Conservation (phyloP, 495 filamentous ascomycete genomes). For the Tuber melanosporum region DNA sequence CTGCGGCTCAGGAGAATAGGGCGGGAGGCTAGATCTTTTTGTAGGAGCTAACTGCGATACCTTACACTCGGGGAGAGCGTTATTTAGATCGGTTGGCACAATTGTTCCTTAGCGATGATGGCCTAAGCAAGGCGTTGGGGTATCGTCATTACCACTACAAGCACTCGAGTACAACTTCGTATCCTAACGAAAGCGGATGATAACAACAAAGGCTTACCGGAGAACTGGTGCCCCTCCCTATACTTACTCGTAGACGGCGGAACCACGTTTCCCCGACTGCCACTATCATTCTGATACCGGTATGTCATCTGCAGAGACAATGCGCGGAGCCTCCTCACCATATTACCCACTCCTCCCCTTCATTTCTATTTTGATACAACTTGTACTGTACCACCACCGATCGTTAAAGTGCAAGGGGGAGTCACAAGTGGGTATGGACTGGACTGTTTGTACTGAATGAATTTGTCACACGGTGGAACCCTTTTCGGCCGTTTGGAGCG, state of each 20-base stretch:
- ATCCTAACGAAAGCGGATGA: not conserved
- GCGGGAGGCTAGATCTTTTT: not conserved
- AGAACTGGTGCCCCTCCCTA: not conserved
- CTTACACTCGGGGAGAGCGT: not conserved
- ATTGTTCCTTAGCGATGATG: not conserved
- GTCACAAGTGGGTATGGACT: not conserved
- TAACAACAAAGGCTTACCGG: not conserved
- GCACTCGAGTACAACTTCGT: not conserved
- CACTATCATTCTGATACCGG: not conserved
- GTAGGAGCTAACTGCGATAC: not conserved
- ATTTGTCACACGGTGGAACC: not conserved
- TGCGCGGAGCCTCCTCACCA: not conserved
- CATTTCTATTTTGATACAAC: not conserved
- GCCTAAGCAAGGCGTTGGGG: not conserved
- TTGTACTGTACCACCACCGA: not conserved
- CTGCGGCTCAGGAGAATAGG: not conserved
- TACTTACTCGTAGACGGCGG: not conserved
- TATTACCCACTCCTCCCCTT: not conserved
- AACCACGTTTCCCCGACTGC: not conserved
- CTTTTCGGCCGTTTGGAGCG: not conserved
- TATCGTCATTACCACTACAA: not conserved
- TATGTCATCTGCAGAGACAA: not conserved
- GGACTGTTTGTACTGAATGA: not conserved
- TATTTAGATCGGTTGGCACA: not conserved
- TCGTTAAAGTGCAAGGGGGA: not conserved